A percentile compares a stretch with the other conserved stretches of the same genome.
phyloP scores from a whole-genome alignment of 495 filamentous ascomycete species.

The Penicillium turbatum region DNA sequence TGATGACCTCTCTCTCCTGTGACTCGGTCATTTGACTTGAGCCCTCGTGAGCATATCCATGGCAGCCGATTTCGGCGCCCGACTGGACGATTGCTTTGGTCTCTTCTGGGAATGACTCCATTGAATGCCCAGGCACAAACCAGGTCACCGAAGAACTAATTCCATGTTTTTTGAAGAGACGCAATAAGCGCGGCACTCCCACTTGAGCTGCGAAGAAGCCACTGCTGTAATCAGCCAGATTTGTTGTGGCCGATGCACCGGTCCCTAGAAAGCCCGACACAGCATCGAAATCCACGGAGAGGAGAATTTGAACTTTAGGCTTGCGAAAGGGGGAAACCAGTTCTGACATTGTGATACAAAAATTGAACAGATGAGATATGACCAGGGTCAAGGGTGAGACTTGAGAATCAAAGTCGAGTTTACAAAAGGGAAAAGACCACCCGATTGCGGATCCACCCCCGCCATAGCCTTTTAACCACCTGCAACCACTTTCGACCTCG shows the following conservation, averaged over 20 bases:
- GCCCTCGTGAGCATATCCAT: slow-evolving; percentile 60
- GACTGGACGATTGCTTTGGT: slow-evolving; percentile 50
- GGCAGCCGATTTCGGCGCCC: slow-evolving; percentile 56
- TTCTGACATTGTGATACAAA: neutral
- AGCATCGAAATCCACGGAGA: slow-evolving; percentile 8
- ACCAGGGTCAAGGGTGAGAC: neutral
- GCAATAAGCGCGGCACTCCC: slow-evolving; percentile 56
- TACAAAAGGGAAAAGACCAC: neutral
- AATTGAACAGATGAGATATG: neutral
- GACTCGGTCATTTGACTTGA: slow-evolving; percentile 50
- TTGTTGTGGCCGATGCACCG: slow-evolving; percentile 35
- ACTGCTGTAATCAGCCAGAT: slow-evolving; percentile 53
- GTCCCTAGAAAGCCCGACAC: slow-evolving; percentile 2
- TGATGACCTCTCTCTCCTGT: slow-evolving; percentile 56
- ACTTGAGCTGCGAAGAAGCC: slow-evolving; percentile 58
- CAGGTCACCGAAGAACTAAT: slow-evolving; percentile 54
- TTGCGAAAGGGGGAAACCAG: neutral
- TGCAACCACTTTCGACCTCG: neutral
- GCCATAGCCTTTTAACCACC: neutral
- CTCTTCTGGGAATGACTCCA: slow-evolving; percentile 56
- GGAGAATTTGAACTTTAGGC: slow-evolving; percentile 2
- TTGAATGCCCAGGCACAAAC: slow-evolving; percentile 61
- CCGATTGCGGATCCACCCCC: neutral
- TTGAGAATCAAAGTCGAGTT: neutral
- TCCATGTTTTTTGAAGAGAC: slow-evolving; percentile 50